Evolutionary conservation across 2,329 filamentous ascomycete species (phyloP).

Genomic region (Paecilomyces fulvus): DNA sequence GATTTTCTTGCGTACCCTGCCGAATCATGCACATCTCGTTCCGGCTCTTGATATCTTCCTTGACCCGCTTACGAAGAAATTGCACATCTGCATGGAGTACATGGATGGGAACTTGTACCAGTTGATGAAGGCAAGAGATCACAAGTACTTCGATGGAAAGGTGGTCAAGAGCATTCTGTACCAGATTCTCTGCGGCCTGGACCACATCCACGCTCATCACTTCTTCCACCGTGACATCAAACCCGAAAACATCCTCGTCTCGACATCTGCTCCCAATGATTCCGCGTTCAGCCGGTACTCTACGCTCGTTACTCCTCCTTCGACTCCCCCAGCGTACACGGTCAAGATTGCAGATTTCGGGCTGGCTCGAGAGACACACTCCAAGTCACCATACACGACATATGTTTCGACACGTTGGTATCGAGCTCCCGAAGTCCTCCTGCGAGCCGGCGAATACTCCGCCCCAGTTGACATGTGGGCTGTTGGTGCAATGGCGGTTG

Average conservation of each 20-base stretch:
- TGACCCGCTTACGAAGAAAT: slow-evolving; percentile 88
- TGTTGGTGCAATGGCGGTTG: slow-evolving; percentile 95
- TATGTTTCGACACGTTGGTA: slow-evolving; percentile 98
- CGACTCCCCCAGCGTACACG: slow-evolving; percentile 85
- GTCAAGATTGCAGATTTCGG: slow-evolving; percentile 99
- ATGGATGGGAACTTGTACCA: slow-evolving; percentile 99
- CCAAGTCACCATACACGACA: slow-evolving; percentile 91
- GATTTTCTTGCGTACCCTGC: slow-evolving; percentile 86
- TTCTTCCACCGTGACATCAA: slow-evolving; percentile 99
- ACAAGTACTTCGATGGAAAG: slow-evolving; percentile 80
- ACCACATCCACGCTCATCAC: slow-evolving; percentile 93
- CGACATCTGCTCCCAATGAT: slow-evolving; percentile 77
- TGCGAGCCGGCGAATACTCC: slow-evolving; percentile 93
- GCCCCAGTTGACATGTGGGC: slow-evolving; percentile 98
- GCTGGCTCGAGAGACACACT: slow-evolving; percentile 93
- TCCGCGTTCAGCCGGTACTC: slow-evolving; percentile 92
- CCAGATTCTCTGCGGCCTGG: slow-evolving; percentile 91
- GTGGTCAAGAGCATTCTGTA: slow-evolving; percentile 97
- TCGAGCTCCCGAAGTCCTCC: slow-evolving; percentile 80
- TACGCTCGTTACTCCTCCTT: slow-evolving; percentile 83
- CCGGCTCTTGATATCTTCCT: slow-evolving; percentile 97
- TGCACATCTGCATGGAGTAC: slow-evolving; percentile 98
- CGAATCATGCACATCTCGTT: slow-evolving; percentile 84
- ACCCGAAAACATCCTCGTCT: slow-evolving; percentile 96
- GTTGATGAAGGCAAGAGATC: slow-evolving; percentile 95